Evolutionary conservation across 2,329 filamentous ascomycete species (phyloP).

Genomic region (Fusarium sp.): DNA sequence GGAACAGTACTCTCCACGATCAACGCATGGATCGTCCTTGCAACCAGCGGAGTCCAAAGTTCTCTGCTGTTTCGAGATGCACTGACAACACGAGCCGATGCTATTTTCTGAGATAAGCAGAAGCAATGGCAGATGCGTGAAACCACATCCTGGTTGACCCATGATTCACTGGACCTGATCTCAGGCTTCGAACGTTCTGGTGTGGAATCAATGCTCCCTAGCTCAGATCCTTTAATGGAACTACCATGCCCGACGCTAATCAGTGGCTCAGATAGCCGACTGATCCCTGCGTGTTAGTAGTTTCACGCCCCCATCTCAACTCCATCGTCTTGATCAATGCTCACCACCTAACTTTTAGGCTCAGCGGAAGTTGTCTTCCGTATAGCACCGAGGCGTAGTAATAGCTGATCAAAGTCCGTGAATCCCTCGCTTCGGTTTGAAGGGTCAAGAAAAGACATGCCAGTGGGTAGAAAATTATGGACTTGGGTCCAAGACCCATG

Average conservation of each 20-base stretch:
- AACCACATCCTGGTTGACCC: background rate
- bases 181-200: background rate
- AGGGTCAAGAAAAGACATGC: background rate
- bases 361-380: constrained; percentile 4
- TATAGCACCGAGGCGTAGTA: background rate
- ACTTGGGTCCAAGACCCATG: background rate
- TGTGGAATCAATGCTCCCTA: background rate
- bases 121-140: background rate
- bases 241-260: background rate
- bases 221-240: constrained; percentile 17
- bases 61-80: background rate
- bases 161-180: background rate
- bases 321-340: background rate
- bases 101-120: constrained; percentile 24
- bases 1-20: background rate
- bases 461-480: background rate
- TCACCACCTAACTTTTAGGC: background rate
- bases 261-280: constrained; percentile 3
- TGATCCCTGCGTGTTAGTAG: background rate
- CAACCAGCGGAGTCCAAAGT: background rate
- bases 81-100: background rate
- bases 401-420: background rate
- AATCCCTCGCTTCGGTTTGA: background rate
- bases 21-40: background rate
- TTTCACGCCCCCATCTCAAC: constrained; percentile 1